These are phyloP conservation scores for baker's yeast (Saccharomyces cerevisiae) DNA, from an alignment of 805 yeast genomes.

Conservation along the genomic window DNA sequence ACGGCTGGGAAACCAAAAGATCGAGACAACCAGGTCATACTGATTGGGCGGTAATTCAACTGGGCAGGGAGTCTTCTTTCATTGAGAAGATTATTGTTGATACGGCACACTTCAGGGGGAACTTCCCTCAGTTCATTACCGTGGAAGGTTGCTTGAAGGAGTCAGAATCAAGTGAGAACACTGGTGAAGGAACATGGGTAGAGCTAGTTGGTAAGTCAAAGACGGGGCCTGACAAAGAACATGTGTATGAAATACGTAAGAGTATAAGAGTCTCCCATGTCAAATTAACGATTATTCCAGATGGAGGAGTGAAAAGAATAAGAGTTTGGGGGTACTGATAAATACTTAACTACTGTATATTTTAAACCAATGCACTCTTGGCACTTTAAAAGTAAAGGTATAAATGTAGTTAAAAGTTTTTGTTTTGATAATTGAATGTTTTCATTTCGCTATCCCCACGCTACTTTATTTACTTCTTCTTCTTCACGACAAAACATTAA, in stretches of 20 bases:
- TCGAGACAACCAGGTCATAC: slow-evolving; percentile 76
- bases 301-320: slow-evolving; percentile 91
- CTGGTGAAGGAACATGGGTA: slow-evolving; percentile 49
- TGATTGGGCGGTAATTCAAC: slow-evolving; percentile 83
- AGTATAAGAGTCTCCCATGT: slow-evolving; percentile 54
- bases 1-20: slow-evolving; percentile 96
- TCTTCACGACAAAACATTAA: neutral
- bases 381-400: neutral
- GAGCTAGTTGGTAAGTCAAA: slow-evolving; percentile 56
- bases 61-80: slow-evolving; percentile 54
- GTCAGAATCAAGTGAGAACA: slow-evolving; percentile 32
- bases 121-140: slow-evolving; percentile 75
- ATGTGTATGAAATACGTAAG: slow-evolving; percentile 36
- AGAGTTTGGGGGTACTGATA: slow-evolving; percentile 58
- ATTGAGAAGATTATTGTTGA: slow-evolving; percentile 63
- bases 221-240: slow-evolving; percentile 81
- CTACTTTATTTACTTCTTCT: neutral
- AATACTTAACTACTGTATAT: neutral
- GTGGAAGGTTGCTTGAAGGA: slow-evolving; percentile 45
- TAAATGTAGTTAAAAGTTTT: neutral
- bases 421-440: neutral
- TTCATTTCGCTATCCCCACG: neutral
- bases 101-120: slow-evolving; percentile 91
- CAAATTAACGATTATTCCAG: slow-evolving; percentile 79
- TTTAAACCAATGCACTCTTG: neutral